Conservation (phyloP, 495 filamentous ascomycete genomes). For the Podospora conica region DNA sequence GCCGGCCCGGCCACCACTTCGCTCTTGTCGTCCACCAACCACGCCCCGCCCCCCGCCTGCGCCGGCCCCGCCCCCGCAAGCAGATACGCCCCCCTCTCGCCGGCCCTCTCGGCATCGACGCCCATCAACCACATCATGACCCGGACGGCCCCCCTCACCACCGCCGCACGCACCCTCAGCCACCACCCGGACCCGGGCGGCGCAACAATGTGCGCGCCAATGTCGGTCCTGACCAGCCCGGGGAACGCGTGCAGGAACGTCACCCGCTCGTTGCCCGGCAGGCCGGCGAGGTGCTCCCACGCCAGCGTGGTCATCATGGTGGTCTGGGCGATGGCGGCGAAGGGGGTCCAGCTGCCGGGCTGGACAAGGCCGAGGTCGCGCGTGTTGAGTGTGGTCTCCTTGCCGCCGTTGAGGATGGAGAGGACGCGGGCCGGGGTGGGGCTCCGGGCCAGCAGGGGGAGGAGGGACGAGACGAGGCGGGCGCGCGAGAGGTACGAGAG, state of each 20-base stretch:
- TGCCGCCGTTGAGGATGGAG: slow-evolving; percentile 17
- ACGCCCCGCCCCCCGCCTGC: not conserved
- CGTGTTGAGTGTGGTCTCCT: slow-evolving; percentile 13
- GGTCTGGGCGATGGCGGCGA: slow-evolving; percentile 8
- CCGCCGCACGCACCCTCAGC: not conserved
- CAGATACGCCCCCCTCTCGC: slow-evolving; percentile 17
- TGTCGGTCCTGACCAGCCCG: slow-evolving; percentile 15
- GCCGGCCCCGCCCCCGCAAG: slow-evolving; percentile 2
- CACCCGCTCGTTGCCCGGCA: slow-evolving; percentile 2
- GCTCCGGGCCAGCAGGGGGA: slow-evolving; percentile 15
- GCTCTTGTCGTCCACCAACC: slow-evolving; percentile 1
- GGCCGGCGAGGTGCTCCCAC: slow-evolving; percentile 9
- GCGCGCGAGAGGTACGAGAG: slow-evolving; percentile 20
- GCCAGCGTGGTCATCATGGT: slow-evolving; percentile 16
- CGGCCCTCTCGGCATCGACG: slow-evolving; percentile 10
- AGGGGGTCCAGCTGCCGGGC: slow-evolving; percentile 3
- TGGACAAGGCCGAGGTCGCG: slow-evolving; percentile 14
- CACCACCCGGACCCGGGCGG: not conserved
- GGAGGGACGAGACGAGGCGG: slow-evolving; percentile 13
- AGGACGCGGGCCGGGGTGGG: slow-evolving; percentile 16
- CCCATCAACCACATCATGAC: slow-evolving; percentile 6
- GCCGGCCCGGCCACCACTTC: not conserved
- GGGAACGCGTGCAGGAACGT: slow-evolving; percentile 16
- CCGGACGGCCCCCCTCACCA: not conserved
- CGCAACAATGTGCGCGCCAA: not conserved